Evolutionary conservation across 768 basidiomycete species (phyloP).

Genomic region (Phylloporus rhodoxanthus): DNA sequence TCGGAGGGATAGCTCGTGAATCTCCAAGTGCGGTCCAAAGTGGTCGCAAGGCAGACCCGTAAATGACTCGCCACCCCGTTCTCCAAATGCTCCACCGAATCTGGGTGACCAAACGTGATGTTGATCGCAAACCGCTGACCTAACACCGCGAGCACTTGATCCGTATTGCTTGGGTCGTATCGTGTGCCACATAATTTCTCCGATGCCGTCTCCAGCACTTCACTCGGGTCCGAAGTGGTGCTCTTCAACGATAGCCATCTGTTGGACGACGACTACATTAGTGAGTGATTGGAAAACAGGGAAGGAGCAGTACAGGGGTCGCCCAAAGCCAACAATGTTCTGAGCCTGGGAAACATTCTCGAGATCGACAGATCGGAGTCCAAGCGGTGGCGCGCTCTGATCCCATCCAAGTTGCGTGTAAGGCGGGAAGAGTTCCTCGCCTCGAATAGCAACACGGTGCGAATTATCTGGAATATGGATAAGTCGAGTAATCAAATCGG

Average conservation of each 20-base stretch:
- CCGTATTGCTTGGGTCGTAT: not conserved
- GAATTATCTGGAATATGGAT: constrained; percentile 7
- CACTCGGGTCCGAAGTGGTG: not conserved
- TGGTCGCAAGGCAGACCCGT: not conserved
- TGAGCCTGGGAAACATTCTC: constrained; percentile 1
- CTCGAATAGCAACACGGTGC: not conserved
- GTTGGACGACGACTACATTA: not conserved
- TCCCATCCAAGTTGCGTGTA: constrained; percentile 16
- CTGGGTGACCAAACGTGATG: not conserved
- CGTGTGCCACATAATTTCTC: not conserved
- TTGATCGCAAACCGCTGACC: not conserved
- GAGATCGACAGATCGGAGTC: too few relatives aligned
- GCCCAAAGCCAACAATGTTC: not conserved
- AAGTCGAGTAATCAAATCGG: not conserved
- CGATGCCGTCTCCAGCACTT: not conserved
- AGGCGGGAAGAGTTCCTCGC: constrained; percentile 3
- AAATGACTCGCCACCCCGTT: constrained; percentile 1
- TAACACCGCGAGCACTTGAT: not conserved
- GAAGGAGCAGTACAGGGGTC: not conserved
- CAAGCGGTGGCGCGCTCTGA: not conserved
- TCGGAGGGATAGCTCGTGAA: too few relatives aligned
- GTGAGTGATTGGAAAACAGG: not conserved
- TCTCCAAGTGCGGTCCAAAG: not conserved
- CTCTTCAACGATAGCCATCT: constrained; percentile 9
- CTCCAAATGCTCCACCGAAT: not conserved